phyloP scores from a whole-genome alignment of 768 basidiomycete species.

The Leucocoprinus leucothites region DNA sequence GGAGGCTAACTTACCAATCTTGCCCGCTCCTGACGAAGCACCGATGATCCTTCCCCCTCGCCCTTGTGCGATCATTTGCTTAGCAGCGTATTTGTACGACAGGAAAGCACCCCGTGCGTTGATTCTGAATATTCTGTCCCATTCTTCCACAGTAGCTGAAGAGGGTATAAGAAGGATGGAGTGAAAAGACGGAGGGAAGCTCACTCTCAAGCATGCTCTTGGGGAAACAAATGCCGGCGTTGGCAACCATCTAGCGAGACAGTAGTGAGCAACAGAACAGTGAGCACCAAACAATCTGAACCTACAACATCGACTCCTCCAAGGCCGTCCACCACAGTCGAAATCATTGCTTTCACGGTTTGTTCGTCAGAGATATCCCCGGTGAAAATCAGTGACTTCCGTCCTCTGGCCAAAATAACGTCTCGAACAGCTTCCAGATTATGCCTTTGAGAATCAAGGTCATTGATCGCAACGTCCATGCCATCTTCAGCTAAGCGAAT shows the following conservation, averaged over 20 bases:
- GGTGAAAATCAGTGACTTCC: conserved; percentile 18
- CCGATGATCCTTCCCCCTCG: conserved; percentile 39
- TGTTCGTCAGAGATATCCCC: conserved; percentile 34
- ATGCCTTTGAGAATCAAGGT: conserved; percentile 16
- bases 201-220: conserved; percentile 10
- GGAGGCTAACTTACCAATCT: conserved; percentile 23
- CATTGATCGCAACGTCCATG: conserved; percentile 38
- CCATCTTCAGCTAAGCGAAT: conserved; percentile 37
- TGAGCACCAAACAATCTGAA: conserved; percentile 1
- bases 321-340: conserved; percentile 28
- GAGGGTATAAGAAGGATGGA: background rate
- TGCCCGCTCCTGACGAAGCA: conserved; percentile 34
- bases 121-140: conserved; percentile 24
- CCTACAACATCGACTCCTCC: conserved; percentile 24
- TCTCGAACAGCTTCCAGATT: background rate
- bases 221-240: conserved; percentile 20
- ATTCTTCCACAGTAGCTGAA: conserved; percentile 24
- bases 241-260: conserved; percentile 30
- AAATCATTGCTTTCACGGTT: conserved; percentile 33
- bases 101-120: conserved; percentile 32
- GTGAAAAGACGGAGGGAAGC: background rate
- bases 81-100: conserved; percentile 34
- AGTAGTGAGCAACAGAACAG: background rate
- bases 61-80: conserved; percentile 37
- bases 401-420: conserved; percentile 13